Conservation (phyloP, 495 filamentous ascomycete species). For the Physcia stellaris region DNA sequence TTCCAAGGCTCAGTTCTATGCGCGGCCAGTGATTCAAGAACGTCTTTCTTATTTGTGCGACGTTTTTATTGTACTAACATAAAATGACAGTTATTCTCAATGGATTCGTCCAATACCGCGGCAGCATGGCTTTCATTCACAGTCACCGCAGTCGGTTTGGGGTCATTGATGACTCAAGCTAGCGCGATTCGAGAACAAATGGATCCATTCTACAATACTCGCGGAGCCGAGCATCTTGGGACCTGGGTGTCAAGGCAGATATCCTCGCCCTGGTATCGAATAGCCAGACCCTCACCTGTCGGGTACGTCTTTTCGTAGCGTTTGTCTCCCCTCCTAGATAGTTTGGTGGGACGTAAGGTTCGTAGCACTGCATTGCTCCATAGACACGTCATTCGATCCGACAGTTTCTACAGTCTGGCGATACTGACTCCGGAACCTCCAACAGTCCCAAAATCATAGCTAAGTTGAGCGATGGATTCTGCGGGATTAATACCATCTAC, state of each 20-base stretch:
- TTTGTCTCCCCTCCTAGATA: no score
- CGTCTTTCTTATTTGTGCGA: no score
- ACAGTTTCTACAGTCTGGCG: no score
- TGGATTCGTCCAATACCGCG: conserved; percentile 16
- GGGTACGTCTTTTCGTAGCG: no score
- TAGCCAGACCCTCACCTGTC: conserved; percentile 15
- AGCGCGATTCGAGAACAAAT: conserved; percentile 18
- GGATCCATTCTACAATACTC: conserved; percentile 18
- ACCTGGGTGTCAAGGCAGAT: conserved; percentile 17
- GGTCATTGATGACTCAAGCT: conserved; percentile 18
- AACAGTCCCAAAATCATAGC: conserved; percentile 15
- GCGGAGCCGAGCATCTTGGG: conserved; percentile 16
- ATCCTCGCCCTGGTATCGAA: conserved; percentile 8
- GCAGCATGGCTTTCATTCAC: conserved; percentile 21
- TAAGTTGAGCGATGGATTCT: conserved; percentile 15
- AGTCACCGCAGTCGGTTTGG: conserved; percentile 18
- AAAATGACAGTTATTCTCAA: no score
- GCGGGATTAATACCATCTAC: conserved; percentile 8
- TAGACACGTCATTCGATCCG: no score
- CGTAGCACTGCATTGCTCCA: no score
- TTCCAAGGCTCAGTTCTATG: no score
- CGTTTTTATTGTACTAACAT: no score
- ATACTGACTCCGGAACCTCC: no score
- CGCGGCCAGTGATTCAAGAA: no score
- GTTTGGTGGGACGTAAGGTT: no score